These are phyloP conservation scores for Erodium texanum DNA, from an alignment of 441 rosid species.

Conservation along the genomic window DNA sequence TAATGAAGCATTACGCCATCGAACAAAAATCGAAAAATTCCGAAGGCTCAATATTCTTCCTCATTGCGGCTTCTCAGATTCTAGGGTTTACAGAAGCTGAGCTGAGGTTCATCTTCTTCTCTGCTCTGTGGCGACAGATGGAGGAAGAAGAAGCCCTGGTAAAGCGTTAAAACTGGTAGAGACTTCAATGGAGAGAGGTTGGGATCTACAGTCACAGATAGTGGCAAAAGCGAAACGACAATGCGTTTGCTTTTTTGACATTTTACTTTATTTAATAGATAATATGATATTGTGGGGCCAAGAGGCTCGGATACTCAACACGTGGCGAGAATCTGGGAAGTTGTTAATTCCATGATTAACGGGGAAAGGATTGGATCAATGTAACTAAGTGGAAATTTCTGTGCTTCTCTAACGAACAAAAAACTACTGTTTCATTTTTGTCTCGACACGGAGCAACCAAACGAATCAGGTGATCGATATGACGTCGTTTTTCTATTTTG, in stretches of 20 bases:
- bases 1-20: neutral
- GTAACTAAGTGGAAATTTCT: constrained; percentile 1
- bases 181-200: neutral
- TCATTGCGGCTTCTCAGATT: neutral
- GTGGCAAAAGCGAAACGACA: neutral
- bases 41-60: neutral
- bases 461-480: neutral
- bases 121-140: no score
- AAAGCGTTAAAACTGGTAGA: constrained; percentile 6
- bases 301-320: neutral
- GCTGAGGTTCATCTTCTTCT: neutral
- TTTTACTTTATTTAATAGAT: neutral
- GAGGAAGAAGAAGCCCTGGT: neutral
- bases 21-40: neutral
- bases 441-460: no score
- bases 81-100: neutral
- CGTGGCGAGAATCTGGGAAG: neutral
- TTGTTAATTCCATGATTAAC: neutral
- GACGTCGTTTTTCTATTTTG: neutral
- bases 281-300: neutral
- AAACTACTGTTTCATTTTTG: no score
- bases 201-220: neutral
- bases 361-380: neutral
- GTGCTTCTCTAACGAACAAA: neutral
- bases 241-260: neutral